Conservation (phyloP, 306 rosid species). For the Dalbergia oliveri region DNA sequence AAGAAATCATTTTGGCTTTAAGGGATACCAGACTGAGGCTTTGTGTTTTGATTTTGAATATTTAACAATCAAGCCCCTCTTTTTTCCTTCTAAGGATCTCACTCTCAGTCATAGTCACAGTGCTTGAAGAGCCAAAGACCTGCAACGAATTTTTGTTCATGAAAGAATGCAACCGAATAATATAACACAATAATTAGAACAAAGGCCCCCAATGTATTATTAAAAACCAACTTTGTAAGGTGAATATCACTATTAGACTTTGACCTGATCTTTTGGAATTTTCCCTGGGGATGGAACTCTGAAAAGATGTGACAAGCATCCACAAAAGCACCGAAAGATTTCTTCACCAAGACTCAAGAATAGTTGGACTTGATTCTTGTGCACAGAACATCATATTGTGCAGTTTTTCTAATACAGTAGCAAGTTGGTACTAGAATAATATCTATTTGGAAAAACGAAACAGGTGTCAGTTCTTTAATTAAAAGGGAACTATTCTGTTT, state of each 20-base stretch:
- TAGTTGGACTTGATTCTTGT: conserved; percentile 59
- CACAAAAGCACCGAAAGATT: conserved; percentile 46
- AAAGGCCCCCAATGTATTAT: conserved; percentile 40
- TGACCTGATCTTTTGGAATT: conserved; percentile 57
- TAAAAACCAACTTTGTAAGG: conserved; percentile 44
- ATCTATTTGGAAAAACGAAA: conserved; percentile 38
- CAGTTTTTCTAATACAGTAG: conserved; percentile 28
- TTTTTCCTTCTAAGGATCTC: not conserved
- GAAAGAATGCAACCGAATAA: conserved; percentile 26
- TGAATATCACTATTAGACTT: conserved; percentile 46
- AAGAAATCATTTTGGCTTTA: too few species aligned
- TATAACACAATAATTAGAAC: conserved; percentile 6
- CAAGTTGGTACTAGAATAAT: conserved; percentile 31
- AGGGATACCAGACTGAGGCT: too few species aligned
- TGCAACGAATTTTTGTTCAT: not conserved
- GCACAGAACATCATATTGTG: conserved; percentile 32
- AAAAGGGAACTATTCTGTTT: conserved; percentile 25
- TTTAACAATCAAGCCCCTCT: conserved; percentile 1
- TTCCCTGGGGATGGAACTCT: conserved; percentile 44
- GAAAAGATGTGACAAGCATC: conserved; percentile 68
- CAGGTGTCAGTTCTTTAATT: conserved; percentile 43
- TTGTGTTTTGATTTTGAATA: not conserved
- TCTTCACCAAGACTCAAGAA: conserved; percentile 48
- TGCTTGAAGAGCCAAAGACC: conserved; percentile 40
- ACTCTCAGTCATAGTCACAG: not conserved